phyloP scores from a whole-genome alignment of 169 alveolate genomes.

The Plasmodium fragile region DNA sequence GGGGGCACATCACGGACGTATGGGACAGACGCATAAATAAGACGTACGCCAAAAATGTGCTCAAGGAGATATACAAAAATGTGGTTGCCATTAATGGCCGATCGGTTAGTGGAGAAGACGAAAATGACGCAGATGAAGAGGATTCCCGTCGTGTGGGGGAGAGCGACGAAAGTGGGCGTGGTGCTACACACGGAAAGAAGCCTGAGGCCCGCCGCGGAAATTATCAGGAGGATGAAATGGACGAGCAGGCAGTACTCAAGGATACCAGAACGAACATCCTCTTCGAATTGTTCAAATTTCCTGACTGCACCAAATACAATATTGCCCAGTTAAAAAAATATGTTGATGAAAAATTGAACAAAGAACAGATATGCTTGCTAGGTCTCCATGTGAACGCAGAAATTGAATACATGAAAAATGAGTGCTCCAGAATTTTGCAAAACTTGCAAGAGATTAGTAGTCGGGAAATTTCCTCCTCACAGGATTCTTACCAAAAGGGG shows the following conservation, averaged over 20 bases:
- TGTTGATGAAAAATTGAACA: conserved; percentile 95
- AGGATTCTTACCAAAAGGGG: conserved; percentile 14
- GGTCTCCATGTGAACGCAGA: conserved; percentile 98
- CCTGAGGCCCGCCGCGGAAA: neutral
- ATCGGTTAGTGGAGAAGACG: neutral
- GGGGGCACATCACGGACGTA: conserved; percentile 98
- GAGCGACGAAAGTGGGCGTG: neutral
- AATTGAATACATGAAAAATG: conserved; percentile 94
- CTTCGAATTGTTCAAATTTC: conserved; percentile 95
- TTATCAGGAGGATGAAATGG: conserved; percentile 58
- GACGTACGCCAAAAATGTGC: conserved; percentile 86
- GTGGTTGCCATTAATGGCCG: conserved; percentile 31
- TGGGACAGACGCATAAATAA: conserved; percentile 97
- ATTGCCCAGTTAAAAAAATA: conserved; percentile 92
- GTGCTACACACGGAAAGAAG: neutral
- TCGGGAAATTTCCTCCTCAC: conserved; percentile 55
- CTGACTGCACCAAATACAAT: conserved; percentile 94
- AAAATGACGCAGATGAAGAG: conserved; percentile 1
- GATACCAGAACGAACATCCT: conserved; percentile 89
- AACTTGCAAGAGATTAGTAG: conserved; percentile 85
- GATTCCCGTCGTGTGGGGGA: neutral
- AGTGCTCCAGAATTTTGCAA: conserved; percentile 90
- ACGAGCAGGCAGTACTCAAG: conserved; percentile 92
- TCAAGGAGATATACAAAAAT: conserved; percentile 56
- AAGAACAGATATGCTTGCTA: conserved; percentile 92